phyloP scores from a whole-genome alignment of 2,329 filamentous ascomycete genomes.

The Trichophaea hybrida region DNA sequence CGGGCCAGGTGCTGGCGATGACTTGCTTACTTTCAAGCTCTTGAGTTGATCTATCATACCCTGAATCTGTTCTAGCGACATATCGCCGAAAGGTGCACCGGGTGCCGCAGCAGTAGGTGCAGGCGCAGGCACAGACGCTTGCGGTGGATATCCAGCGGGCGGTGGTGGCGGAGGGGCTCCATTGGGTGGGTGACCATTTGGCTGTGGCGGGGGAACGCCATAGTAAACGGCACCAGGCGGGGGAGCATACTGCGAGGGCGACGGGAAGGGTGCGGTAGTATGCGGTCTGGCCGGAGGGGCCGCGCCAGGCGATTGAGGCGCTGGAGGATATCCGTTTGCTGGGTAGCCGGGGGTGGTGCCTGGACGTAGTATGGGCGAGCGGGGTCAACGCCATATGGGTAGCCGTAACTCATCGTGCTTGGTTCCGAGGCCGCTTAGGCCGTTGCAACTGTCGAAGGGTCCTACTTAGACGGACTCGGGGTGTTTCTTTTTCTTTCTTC shows the following conservation, averaged over 20 bases:
- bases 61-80: neutral
- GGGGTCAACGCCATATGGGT: neutral
- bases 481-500: neutral
- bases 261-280: constrained; percentile 2
- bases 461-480: neutral
- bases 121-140: neutral
- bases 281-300: constrained; percentile 1
- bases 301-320: neutral
- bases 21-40: neutral
- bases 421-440: neutral
- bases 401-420: neutral
- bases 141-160: neutral
- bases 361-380: neutral
- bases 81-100: neutral
- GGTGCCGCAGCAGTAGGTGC: neutral
- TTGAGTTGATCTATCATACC: constrained; percentile 3
- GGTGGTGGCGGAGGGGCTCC: neutral
- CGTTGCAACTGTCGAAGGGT: neutral
- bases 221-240: neutral
- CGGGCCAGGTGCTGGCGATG: neutral
- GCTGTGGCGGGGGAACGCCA: neutral
- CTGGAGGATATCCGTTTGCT: neutral
- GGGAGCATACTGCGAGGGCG: constrained; percentile 1
- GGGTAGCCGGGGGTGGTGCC: constrained; percentile 1
- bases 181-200: neutral